phyloP scores from a whole-genome alignment of 805 yeast species.

The Phaffomyces antillensis region DNA sequence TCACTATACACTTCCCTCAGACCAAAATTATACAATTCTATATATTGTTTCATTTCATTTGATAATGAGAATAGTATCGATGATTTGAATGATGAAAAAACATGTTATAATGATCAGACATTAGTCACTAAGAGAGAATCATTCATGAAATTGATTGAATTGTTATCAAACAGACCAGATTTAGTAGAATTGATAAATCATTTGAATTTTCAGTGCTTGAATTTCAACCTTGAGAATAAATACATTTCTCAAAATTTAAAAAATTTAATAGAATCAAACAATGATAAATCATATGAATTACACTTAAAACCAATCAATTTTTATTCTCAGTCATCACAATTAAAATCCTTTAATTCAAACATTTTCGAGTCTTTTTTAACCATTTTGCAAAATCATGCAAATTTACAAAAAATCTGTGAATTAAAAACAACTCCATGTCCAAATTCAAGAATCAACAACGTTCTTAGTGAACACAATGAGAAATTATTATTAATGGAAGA shows the following conservation, averaged over 20 bases:
- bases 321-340: constrained; percentile 1
- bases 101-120: neutral
- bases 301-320: constrained; percentile 3
- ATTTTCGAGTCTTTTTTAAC: constrained; percentile 2
- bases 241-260: neutral
- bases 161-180: constrained; percentile 2
- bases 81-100: neutral
- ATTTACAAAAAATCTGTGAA: neutral
- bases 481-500: neutral
- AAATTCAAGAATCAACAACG: neutral
- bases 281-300: neutral
- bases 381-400: neutral
- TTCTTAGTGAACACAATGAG: neutral
- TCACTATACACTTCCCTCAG: constrained; percentile 8
- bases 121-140: neutral
- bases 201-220: constrained; percentile 3
- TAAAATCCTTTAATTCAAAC: neutral
- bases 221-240: constrained; percentile 1
- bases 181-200: constrained; percentile 1
- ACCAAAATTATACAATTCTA: constrained; percentile 8
- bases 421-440: neutral
- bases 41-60: constrained; percentile 11
- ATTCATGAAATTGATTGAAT: constrained; percentile 1
- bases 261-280: neutral
- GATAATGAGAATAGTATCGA: constrained; percentile 4